Conservation (phyloP, 2,329 filamentous ascomycete genomes). For the Septoria petroselini region DNA sequence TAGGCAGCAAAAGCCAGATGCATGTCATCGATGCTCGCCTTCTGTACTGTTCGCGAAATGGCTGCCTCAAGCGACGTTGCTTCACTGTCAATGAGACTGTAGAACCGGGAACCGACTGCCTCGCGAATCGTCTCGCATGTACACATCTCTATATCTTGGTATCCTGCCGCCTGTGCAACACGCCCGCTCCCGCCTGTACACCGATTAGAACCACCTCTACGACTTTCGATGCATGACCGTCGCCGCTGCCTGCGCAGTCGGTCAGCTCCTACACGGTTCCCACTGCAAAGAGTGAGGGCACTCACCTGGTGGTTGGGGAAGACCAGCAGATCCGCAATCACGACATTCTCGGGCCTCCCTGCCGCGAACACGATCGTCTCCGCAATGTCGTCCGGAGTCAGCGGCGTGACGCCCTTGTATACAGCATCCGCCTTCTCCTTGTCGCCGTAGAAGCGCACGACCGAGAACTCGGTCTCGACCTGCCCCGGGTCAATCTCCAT, state of each 20-base stretch:
- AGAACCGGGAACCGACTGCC: no score
- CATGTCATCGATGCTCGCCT: no score
- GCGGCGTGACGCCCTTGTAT: slow-evolving; percentile 77
- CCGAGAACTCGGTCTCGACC: slow-evolving; percentile 89
- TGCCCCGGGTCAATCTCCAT: slow-evolving; percentile 90
- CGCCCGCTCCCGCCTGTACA: slow-evolving; percentile 6
- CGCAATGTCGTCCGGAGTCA: slow-evolving; percentile 87
- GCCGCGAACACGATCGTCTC: slow-evolving; percentile 86
- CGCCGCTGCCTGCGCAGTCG: slow-evolving; percentile 19
- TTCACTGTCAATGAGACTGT: no score
- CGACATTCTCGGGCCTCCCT: slow-evolving; percentile 81
- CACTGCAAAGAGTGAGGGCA: slow-evolving; percentile 6
- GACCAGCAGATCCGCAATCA: slow-evolving; percentile 80
- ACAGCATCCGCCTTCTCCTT: slow-evolving; percentile 86
- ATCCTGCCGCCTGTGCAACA: slow-evolving; percentile 6
- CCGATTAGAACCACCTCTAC: slow-evolving; percentile 4
- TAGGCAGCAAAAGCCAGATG: no score
- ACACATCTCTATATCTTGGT: slow-evolving; percentile 10
- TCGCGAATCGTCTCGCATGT: no score
- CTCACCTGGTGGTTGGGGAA: slow-evolving; percentile 87
- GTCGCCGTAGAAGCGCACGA: slow-evolving; percentile 85
- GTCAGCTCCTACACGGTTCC: slow-evolving; percentile 36
- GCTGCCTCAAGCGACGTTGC: no score
- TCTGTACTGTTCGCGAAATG: no score
- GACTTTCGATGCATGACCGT: slow-evolving; percentile 18